Evolutionary conservation across 2,329 filamentous ascomycete genomes (phyloP).

Genomic region (Fusarium sp.): DNA sequence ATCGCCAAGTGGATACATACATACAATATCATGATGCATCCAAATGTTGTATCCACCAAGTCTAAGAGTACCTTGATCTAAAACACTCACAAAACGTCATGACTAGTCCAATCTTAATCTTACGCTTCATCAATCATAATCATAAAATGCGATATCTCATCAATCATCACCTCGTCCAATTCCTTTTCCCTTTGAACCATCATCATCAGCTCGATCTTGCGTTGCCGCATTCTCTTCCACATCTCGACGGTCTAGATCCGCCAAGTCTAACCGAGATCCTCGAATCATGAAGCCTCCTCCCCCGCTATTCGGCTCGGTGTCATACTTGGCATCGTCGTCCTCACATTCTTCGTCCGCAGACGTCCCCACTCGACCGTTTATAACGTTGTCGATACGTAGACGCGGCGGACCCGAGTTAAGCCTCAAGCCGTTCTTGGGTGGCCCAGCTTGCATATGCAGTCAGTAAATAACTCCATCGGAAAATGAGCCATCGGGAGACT

Average conservation of each 20-base stretch:
- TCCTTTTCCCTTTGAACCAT: not conserved
- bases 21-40: not conserved
- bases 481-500: conserved; percentile 18
- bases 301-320: conserved; percentile 8
- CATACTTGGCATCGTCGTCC: conserved; percentile 32
- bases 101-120: not conserved
- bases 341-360: conserved; percentile 38
- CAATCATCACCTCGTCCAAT: conserved; percentile 27
- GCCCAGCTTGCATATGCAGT: conserved; percentile 47
- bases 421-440: conserved; percentile 50
- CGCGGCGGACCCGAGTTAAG: conserved; percentile 52
- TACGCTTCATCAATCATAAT: conserved; percentile 20
- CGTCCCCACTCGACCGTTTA: conserved; percentile 46
- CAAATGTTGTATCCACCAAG: not conserved
- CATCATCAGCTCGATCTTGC: not conserved
- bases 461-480: conserved; percentile 18
- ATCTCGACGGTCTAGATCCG: not conserved
- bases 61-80: not conserved
- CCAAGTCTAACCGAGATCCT: conserved; percentile 8
- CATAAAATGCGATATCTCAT: conserved; percentile 19
- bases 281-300: conserved; percentile 18
- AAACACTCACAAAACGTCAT: not conserved
- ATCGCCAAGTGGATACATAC: not conserved
- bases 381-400: conserved; percentile 52
- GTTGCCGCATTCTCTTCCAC: conserved; percentile 2